Conservation (phyloP, 2,329 filamentous ascomycete species). For the Tolypocladium guangdongense region DNA sequence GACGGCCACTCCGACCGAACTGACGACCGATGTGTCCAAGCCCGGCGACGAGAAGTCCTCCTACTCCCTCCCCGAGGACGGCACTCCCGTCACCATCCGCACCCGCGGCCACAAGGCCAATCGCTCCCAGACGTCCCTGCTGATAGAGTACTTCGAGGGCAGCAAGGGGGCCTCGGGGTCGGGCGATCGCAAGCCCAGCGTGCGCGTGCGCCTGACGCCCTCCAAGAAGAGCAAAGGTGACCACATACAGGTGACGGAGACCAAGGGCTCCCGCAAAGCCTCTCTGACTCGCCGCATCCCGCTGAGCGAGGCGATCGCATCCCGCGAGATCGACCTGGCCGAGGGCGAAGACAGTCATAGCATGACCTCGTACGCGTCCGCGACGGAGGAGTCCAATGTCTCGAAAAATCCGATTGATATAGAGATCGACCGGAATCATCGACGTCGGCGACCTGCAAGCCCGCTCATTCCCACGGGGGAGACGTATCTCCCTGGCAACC, state of each 20-base stretch:
- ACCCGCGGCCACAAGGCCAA: conserved; percentile 53
- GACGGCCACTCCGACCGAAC: conserved; percentile 50
- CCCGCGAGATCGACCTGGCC: conserved; percentile 31
- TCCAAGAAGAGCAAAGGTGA: conserved; percentile 60
- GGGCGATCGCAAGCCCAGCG: conserved; percentile 65
- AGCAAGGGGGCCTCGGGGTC: conserved; percentile 49
- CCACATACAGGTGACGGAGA: conserved; percentile 79
- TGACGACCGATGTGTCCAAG: conserved; percentile 54
- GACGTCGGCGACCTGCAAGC: conserved; percentile 53
- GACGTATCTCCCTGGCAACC: conserved; percentile 52
- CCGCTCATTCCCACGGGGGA: conserved; percentile 50
- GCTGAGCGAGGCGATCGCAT: conserved; percentile 25
- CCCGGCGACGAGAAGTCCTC: conserved; percentile 60
- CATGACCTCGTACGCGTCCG: conserved; percentile 65
- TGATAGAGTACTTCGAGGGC: conserved; percentile 93
- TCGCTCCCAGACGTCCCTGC: conserved; percentile 74
- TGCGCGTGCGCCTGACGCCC: conserved; percentile 69
- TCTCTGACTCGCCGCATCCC: conserved; percentile 46
- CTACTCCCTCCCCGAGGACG: conserved; percentile 76
- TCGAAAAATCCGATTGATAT: conserved; percentile 74
- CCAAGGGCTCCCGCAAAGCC: conserved; percentile 59
- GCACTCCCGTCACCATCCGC: conserved; percentile 83
- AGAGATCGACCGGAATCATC: conserved; percentile 59
- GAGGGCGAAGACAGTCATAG: conserved; percentile 53
- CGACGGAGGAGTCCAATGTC: conserved; percentile 69